Base-by-base conservation (phyloP, 1,139 yeast genomes). In the Groenewaldozyma auringiensis region DNA sequence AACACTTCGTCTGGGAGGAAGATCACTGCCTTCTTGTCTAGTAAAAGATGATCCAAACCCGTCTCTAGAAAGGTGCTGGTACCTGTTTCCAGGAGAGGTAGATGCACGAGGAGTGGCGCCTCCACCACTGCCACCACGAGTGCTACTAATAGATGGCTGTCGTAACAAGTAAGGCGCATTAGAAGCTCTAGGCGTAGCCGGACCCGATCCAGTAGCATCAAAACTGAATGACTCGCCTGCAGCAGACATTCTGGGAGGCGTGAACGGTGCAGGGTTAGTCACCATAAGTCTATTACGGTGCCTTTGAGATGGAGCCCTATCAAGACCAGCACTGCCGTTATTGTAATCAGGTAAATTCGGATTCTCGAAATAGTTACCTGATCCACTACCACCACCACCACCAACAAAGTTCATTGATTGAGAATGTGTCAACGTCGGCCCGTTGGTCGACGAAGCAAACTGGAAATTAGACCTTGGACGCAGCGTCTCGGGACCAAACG, bases 1-100 rank as follows among this genome's bases (percentile, higher is more conserved):
- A 35, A 63, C 58, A 43, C 66, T 61, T 33, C 55, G 57, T 2
- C 60, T 56, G 20, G 69, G 69, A 4, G 69, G 69, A 22, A 62
- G 52, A 37, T 65, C 69, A 33, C 58, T 61, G 4, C 25, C 38
- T 16, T 20, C 25, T 4, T 4, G 4, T 9, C 22, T 17, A 6
- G 9, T 32, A 20, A 35, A 14, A 18, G 25, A 9, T 8, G 20
- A 35, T 11, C 38, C 22, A 13, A 16, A 16, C 16, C 38, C 20
- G 6, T 14, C 36, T 14, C 20, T 33, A 11, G 18, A 8, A 4
- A 4, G 11, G 18, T 33, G 16, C 6, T 14, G 17, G 11, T 25
- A 25, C 29, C 29, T 25, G 11, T 25, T 25, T 25, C 29, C 11
- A 8, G 29, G 29, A 25, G 29, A 25, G 11, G 6, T 25, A 6